Evolutionary conservation across 1,284 basidiomycete genomes (phyloP), one percentile per base, ranked within the genome.

Genomic region (Porogramme epimiltina): DNA sequence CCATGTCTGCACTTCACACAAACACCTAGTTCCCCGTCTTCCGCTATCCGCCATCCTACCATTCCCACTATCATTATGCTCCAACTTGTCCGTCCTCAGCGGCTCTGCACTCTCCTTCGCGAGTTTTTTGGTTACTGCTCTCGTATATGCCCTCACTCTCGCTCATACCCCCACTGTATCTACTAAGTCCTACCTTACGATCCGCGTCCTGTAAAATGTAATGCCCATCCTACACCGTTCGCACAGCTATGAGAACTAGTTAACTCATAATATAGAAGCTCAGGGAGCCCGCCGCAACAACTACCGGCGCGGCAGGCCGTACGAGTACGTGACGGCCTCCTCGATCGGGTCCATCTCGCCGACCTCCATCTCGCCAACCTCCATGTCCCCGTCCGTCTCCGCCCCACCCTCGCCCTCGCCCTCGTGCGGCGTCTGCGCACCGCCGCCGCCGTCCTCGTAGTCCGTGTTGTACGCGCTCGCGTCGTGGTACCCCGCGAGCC

Each of bases 401-500:
- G 25, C 38, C 19, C 54, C 54, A 2, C 22, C 52, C 3, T 52
- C 9, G 28, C 9, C 28, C 28, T 15, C 28, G 28, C 15, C 28
- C 28, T 31, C 28, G 28, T 31, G 15, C 9, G 8, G 9, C 52
- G 16, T 47, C 28, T 31, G 28, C 15, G 8, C 28, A 16, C 10
- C n/a, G 16, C 34, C 34, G 34, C 13, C 34, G 3, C 63, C 66
- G 40, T 63, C 66, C 34, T 63, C 63, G 22, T 59, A 55, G 33
- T 71, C 70, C 2, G 70, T 68, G 36, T 68, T 70, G 38, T 71
- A 70, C 42, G 62, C 66, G 47, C 69, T 71, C 13, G 62, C 62
- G 47, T 66, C 65, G 40, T 58, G 49, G 18, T 59, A 62, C 42
- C 55, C 60, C 23, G 54, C 61, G 9, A 57, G 33, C 19, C 60